Evolutionary conservation across 208 protist genomes (phyloP), one percentile per base, ranked within the genome.

Genomic region (Crithidia sp.): DNA sequence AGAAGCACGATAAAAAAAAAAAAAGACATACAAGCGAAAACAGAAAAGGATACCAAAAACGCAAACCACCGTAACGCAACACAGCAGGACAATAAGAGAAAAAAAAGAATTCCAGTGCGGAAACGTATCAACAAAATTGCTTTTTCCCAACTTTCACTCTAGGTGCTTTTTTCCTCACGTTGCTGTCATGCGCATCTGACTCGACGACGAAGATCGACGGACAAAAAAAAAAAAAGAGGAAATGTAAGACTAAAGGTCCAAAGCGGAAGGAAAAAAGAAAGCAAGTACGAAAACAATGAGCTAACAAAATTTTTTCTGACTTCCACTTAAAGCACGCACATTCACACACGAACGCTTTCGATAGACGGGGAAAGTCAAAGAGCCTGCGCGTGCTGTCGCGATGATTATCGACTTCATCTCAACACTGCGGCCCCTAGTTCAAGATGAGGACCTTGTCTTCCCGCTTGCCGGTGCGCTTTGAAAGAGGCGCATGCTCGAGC

Each of bases 381-480:
- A 56, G 5, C 52, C 28, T 28, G 28, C 28, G 28, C 28, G 28
- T 28, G 28, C 28, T 28, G 28, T 28, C 28, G 28, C 28, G 28
- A 28, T 28, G 28, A 28, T 28, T 28, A 28, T 28, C 28, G 28
- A 28, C 28, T 28, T 28, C 28, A 28, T 28, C 28, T 28, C 28
- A 28, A 28, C 28, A 28, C 28, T 40, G 39, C 40, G 16, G 16
- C 54, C 28, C 39, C 59, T 44, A 92, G 68, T 94, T 96, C 55
- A 92, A 65, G 19, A 96, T 96, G 17, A 96, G 67, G 12, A 94
- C 88, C 73, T 89, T 93, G 50, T 91, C 89, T 59, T 90, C 85
- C 36, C 79, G 79, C 60, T 84, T 88, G n/a, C 55, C 52, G 17
- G 65, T 76, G 37, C 82, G 80, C 61, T 89, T 94, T 28, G 82